Evolutionary conservation across 306 rosid genomes (phyloP).

Genomic region (Pterocarpus macrocarpus): DNA sequence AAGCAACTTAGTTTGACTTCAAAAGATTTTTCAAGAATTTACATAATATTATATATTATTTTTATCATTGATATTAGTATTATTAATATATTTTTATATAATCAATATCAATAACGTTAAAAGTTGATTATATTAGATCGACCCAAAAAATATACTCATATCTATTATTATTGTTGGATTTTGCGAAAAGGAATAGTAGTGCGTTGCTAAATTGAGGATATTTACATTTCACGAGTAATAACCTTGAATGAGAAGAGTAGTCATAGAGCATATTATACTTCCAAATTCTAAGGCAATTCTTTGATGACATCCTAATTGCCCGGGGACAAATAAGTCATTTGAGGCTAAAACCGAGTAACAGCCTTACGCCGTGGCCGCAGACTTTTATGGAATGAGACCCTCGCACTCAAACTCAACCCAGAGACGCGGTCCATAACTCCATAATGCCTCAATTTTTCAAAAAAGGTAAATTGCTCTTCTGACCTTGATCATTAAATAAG

Average conservation of each 20-base stretch:
- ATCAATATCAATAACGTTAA: neutral
- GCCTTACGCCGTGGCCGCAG: slow-evolving; percentile 2
- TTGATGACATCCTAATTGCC: neutral
- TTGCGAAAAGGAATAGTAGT: neutral
- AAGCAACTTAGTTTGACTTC: neutral
- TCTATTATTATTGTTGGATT: neutral
- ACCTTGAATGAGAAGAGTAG: neutral
- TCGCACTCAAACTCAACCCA: neutral
- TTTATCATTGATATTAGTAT: neutral
- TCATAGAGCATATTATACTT: neutral
- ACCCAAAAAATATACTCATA: neutral
- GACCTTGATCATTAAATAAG: neutral
- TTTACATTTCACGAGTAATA: slow-evolving; percentile 8
- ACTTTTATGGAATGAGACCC: slow-evolving; percentile 28
- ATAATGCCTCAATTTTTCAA: too few species aligned
- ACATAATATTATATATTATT: neutral
- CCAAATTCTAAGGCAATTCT: neutral
- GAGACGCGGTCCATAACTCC: neutral
- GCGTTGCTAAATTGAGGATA: neutral
- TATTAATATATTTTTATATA: neutral
- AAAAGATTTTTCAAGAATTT: neutral
- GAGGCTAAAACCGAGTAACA: slow-evolving; percentile 15
- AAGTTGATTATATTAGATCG: neutral
- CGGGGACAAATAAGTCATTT: slow-evolving; percentile 45
- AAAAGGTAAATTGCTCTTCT: neutral